Evolutionary conservation across 495 filamentous ascomycete species (phyloP).

Genomic region (Trichoderma orchidacearum): DNA sequence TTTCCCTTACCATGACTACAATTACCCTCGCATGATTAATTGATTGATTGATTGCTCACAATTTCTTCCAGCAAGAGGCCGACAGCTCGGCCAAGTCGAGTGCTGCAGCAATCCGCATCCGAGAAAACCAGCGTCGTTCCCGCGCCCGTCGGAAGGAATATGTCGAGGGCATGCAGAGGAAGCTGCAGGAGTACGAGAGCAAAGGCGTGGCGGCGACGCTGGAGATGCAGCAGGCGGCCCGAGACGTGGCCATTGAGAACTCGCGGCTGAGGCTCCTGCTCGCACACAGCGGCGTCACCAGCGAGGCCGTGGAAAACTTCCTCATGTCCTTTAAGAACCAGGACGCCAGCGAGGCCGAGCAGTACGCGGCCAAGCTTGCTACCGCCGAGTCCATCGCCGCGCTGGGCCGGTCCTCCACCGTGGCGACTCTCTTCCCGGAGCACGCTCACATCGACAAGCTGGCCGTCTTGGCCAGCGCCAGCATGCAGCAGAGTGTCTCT

Average conservation of each 20-base stretch:
- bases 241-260: slow-evolving; percentile 38
- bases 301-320: slow-evolving; percentile 7
- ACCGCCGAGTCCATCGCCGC: neutral
- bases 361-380: neutral
- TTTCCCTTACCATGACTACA: neutral
- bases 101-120: slow-evolving; percentile 8
- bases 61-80: neutral
- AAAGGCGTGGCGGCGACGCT: slow-evolving; percentile 33
- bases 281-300: slow-evolving; percentile 6
- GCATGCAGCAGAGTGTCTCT: neutral
- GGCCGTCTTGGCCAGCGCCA: neutral
- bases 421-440: neutral
- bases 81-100: neutral
- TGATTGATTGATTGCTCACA: neutral
- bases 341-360: neutral
- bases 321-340: slow-evolving; percentile 3
- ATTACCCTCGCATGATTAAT: neutral
- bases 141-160: slow-evolving; percentile 51
- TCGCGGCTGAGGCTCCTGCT: slow-evolving; percentile 31
- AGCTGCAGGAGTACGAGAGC: slow-evolving; percentile 34
- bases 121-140: slow-evolving; percentile 56
- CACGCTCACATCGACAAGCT: neutral
- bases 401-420: neutral
- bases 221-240: slow-evolving; percentile 40
- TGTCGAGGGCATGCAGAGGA: slow-evolving; percentile 42